Evolutionary conservation across 768 basidiomycete genomes (phyloP), one percentile per base, ranked within the genome.

Genomic region (Lactifluus echinatus): DNA sequence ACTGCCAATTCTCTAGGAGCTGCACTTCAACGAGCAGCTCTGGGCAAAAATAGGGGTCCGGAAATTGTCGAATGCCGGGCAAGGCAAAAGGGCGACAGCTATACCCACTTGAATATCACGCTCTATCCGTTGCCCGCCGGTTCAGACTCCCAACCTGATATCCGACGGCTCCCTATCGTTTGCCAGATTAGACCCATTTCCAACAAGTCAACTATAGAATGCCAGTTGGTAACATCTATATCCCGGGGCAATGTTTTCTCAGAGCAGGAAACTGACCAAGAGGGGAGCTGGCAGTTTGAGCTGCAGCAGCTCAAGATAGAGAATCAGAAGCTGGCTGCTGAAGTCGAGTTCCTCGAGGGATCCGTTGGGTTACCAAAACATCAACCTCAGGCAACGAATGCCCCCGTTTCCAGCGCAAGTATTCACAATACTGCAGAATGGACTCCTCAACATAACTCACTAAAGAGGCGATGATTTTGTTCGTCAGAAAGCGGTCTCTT

Each of bases 251-350:
- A 89, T 61, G 68, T 92, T 17, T 92, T 91, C 60, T 82, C 81
- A 39, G 88, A 89, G 67, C 76, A 93, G 14, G 82, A 87, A 42
- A 76, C 79, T 0, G 69, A 72, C 14, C 73, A 85, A 4, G 84
- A 80, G 11, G 85, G 85, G 31, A 91, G 89, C 62, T 96, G 93
- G 93, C 93, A 95, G 72, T 95, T 92, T 64, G 90, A 93, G 72
- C 75, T 94, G 47, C 86, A 91, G 71, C 89, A 93, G 69, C 75
- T 93, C 62, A 78, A 83, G 66, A 83, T 84, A 64, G 75, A 78
- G 51, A 92, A 91, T 65, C 75, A 81, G 69, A 70, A 82, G 59
- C 61, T 91, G 54, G 69, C 69, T 50, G 85, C 86, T 45, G 86
- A 90, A 65, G 59, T 83, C 28, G 67, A 66, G 23, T 67, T 65